Evolutionary conservation across 352 stramenopile genomes (phyloP).

Genomic region (Phytophthora pini): DNA sequence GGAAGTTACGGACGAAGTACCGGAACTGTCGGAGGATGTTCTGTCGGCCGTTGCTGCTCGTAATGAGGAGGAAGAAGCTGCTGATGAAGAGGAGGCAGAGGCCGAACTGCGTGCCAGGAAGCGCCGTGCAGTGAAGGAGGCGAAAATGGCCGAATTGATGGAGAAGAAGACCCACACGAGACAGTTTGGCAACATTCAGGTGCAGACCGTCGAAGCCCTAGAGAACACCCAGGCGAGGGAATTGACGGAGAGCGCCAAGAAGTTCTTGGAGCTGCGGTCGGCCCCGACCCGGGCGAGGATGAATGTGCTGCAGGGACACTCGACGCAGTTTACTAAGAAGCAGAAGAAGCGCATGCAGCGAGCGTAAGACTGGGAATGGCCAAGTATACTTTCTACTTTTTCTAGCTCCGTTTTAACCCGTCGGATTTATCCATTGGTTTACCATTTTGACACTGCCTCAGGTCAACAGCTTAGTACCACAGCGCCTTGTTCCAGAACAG

Average conservation of each 20-base stretch:
- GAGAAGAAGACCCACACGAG: constrained; percentile 71
- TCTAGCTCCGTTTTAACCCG: no score
- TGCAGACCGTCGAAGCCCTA: constrained; percentile 69
- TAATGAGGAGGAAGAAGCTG: constrained; percentile 65
- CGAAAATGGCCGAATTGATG: constrained; percentile 34
- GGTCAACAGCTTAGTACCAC: constrained; percentile 26
- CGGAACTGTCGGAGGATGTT: constrained; percentile 69
- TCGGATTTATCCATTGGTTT: no score
- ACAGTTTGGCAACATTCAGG: constrained; percentile 77
- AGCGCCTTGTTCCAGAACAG: constrained; percentile 37
- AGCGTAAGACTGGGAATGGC: neutral
- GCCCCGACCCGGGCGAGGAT: constrained; percentile 68
- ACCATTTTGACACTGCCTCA: no score
- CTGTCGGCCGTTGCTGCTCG: constrained; percentile 69
- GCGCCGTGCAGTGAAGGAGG: constrained; percentile 24
- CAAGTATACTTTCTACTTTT: no score
- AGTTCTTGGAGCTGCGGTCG: constrained; percentile 58
- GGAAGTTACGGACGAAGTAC: constrained; percentile 22
- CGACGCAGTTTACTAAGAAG: constrained; percentile 77
- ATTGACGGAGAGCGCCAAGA: constrained; percentile 50
- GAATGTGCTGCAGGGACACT: constrained; percentile 73
- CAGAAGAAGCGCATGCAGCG: constrained; percentile 52
- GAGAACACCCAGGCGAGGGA: constrained; percentile 48
- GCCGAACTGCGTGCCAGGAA: constrained; percentile 37
- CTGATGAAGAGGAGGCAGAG: constrained; percentile 45